A percentile compares a stretch with the other conserved stretches of the same genome.
Conservation (phyloP, 306 rosid species). For the Trifolium dubium region DNA sequence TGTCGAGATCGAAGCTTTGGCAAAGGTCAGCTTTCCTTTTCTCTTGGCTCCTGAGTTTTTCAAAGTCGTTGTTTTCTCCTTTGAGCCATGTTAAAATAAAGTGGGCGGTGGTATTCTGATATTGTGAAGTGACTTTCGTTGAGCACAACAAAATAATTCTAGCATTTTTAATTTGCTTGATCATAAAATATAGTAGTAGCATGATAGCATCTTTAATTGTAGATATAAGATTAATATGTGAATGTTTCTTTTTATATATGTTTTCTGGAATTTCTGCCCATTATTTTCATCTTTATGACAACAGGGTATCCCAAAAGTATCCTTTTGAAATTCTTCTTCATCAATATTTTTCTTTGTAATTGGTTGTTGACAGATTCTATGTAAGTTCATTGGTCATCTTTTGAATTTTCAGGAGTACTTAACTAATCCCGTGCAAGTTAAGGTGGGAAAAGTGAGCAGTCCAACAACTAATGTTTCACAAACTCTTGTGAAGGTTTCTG, state of each 20-base stretch:
- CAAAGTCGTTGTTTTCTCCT: slow-evolving; percentile 7
- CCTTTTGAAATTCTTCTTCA: slow-evolving; percentile 24
- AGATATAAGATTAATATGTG: not conserved
- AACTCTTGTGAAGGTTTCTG: slow-evolving; percentile 75
- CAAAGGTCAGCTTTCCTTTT: slow-evolving; percentile 61
- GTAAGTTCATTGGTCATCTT: slow-evolving; percentile 19
- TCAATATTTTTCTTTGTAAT: slow-evolving; percentile 21
- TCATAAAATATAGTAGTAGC: slow-evolving; percentile 26
- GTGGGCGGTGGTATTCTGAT: not conserved
- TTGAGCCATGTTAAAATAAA: slow-evolving; percentile 19
- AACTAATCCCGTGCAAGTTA: slow-evolving; percentile 71
- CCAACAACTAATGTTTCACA: slow-evolving; percentile 90
- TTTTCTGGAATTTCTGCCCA: not conserved
- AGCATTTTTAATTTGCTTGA: slow-evolving; percentile 28
- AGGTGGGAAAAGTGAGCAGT: slow-evolving; percentile 88
- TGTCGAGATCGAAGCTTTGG: slow-evolving; percentile 78
- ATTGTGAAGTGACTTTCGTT: slow-evolving; percentile 25
- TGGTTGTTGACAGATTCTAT: slow-evolving; percentile 8
- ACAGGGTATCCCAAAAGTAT: not conserved
- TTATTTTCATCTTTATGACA: slow-evolving; percentile 10
- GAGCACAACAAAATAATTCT: slow-evolving; percentile 11
- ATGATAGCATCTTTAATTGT: slow-evolving; percentile 19
- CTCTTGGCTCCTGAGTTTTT: not conserved
- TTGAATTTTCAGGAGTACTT: slow-evolving; percentile 77
- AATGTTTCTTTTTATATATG: not conserved